A percentile compares a stretch with the other conserved stretches of the same genome.
Evolutionary conservation across 345 rosid genomes (phyloP).

Genomic region (Theobroma cacao): DNA sequence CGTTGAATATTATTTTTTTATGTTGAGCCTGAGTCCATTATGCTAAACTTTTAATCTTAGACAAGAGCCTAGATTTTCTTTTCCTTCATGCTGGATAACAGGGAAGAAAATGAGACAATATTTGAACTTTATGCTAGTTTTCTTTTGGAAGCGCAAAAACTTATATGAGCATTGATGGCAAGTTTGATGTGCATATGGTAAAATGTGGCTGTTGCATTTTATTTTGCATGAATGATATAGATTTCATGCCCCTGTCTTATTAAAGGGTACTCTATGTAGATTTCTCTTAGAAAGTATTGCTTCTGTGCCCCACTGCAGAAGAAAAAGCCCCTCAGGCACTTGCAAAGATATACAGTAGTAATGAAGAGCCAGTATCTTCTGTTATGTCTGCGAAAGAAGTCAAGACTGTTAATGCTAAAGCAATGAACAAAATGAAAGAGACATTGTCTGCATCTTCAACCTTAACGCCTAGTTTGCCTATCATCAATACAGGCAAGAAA

Average conservation of each 20-base stretch:
- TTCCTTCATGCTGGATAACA: neutral
- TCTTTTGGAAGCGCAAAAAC: neutral
- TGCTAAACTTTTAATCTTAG: neutral
- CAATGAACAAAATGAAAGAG: neutral
- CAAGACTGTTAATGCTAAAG: neutral
- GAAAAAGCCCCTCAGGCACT: neutral
- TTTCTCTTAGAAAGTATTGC: neutral
- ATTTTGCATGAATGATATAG: neutral
- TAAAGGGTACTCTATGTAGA: neutral
- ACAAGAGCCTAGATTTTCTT: neutral
- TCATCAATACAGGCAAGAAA: neutral
- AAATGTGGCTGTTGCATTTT: neutral
- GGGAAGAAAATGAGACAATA: neutral
- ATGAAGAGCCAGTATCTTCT: neutral
- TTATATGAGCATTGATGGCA: neutral
- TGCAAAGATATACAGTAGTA: neutral
- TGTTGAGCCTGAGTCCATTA: neutral
- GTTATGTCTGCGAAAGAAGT: slow-evolving; percentile 2
- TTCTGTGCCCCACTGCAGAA: neutral
- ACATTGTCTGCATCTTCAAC: neutral
- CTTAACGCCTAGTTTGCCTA: neutral
- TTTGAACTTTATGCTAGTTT: neutral
- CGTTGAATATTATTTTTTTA: too few relatives aligned
- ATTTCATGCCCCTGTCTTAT: neutral
- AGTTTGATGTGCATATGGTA: neutral